Conservation (phyloP, 2,329 filamentous ascomycete species). For the Talaromyces verruculosus region DNA sequence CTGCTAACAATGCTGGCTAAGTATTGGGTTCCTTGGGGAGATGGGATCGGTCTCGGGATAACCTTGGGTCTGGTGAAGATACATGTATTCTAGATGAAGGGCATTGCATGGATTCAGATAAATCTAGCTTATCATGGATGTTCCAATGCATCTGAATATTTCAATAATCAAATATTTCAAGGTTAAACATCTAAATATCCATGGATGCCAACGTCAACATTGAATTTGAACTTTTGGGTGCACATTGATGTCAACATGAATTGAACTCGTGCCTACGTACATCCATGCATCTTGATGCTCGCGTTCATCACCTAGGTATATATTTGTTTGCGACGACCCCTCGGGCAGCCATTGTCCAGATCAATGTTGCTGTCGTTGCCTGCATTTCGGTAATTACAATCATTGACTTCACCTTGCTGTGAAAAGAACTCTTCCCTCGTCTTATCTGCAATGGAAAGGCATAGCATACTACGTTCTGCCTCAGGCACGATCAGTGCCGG, state of each 20-base stretch:
- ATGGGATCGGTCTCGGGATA: no score
- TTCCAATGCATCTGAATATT: neutral
- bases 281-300: neutral
- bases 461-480: neutral
- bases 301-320: neutral
- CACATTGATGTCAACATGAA: no score
- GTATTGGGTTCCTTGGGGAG: neutral
- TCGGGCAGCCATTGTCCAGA: neutral
- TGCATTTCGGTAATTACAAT: neutral
- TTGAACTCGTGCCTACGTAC: no score
- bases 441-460: neutral
- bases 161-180: neutral
- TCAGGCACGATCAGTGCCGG: no score
- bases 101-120: no score
- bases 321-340: neutral
- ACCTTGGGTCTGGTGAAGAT: no score
- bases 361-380: neutral
- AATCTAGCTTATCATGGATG: neutral
- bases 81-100: no score
- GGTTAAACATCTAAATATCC: neutral
- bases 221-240: no score
- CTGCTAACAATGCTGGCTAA: neutral
- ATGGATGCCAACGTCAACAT: neutral
- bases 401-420: neutral
- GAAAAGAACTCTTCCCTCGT: neutral